These are phyloP conservation scores for Coniochaeta pulveracea DNA, from an alignment of 2,329 filamentous ascomycete species.

Conservation along the genomic window DNA sequence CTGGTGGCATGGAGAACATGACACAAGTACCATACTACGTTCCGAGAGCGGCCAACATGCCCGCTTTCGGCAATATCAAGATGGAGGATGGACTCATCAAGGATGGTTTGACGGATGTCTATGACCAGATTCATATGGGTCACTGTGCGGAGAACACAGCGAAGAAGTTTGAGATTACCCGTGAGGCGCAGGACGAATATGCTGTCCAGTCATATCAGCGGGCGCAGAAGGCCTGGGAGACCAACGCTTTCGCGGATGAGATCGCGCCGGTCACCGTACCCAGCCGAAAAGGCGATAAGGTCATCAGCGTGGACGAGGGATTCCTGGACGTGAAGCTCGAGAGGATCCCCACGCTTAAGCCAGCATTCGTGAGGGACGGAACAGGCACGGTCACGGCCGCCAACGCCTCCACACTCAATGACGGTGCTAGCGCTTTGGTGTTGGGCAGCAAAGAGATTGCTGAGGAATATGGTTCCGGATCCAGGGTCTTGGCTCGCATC, in stretches of 20 bases:
- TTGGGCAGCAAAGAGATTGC: slow-evolving; percentile 73
- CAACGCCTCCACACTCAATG: slow-evolving; percentile 88
- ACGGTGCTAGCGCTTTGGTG: slow-evolving; percentile 84
- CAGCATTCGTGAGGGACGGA: slow-evolving; percentile 78
- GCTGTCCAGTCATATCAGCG: slow-evolving; percentile 82
- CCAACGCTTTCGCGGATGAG: slow-evolving; percentile 76
- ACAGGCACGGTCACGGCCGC: slow-evolving; percentile 88
- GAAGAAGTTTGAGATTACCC: slow-evolving; percentile 70
- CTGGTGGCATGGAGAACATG: slow-evolving; percentile 99
- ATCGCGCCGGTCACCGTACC: slow-evolving; percentile 81
- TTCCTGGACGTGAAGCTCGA: slow-evolving; percentile 80
- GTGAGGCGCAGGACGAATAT: slow-evolving; percentile 84
- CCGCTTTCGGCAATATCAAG: slow-evolving; percentile 77
- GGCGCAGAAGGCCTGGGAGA: slow-evolving; percentile 80
- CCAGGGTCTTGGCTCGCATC: slow-evolving; percentile 77
- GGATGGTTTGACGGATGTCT: slow-evolving; percentile 92
- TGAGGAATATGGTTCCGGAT: slow-evolving; percentile 64
- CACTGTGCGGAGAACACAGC: slow-evolving; percentile 92
- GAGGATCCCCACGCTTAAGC: slow-evolving; percentile 77
- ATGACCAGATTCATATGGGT: slow-evolving; percentile 96
- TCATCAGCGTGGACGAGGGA: slow-evolving; percentile 81
- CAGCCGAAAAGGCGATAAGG: slow-evolving; percentile 67
- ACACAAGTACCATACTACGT: slow-evolving; percentile 85
- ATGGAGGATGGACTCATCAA: slow-evolving; percentile 88
- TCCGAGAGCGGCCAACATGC: slow-evolving; percentile 65